Percentiles rank a stretch among this genome's conserved stretches.
Conservation (phyloP, 2,329 filamentous ascomycete species). For the Dendryphion nanum region DNA sequence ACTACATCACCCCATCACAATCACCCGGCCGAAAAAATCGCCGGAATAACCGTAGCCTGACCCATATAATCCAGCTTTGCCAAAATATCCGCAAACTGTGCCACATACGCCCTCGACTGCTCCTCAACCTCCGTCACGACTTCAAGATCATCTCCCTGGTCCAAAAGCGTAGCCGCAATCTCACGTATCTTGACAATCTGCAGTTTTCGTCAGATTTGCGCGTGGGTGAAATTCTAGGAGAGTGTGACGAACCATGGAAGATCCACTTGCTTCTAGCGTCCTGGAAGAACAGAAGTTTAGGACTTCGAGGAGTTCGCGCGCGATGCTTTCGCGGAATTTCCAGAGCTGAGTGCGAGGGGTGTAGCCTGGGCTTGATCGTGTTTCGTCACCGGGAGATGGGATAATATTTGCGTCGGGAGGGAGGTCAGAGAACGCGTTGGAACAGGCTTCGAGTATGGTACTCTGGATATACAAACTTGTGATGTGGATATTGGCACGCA, state of each 20-base stretch:
- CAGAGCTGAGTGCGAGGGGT: constrained; percentile 13
- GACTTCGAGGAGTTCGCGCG: constrained; percentile 13
- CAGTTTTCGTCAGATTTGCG: constrained; percentile 1
- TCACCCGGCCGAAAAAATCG: constrained; percentile 6
- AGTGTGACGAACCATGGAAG: constrained; percentile 10
- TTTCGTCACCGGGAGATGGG: constrained; percentile 6
- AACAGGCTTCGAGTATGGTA: constrained; percentile 14
- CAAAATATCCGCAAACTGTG: constrained; percentile 13
- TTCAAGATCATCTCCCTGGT: constrained; percentile 7
- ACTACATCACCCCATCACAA: not conserved
- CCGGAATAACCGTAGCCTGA: constrained; percentile 8
- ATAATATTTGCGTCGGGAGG: not conserved
- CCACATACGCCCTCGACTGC: constrained; percentile 10
- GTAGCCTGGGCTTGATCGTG: constrained; percentile 3
- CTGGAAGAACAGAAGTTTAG: constrained; percentile 13
- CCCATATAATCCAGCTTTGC: constrained; percentile 14
- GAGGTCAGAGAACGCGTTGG: constrained; percentile 9
- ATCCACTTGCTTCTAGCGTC: constrained; percentile 13
- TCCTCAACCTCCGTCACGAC: constrained; percentile 10
- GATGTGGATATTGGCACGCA: constrained; percentile 16
- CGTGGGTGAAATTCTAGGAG: not conserved
- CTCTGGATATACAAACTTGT: constrained; percentile 16
- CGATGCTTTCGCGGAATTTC: constrained; percentile 15
- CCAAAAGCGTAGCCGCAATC: constrained; percentile 13
- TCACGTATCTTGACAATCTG: constrained; percentile 17